Evolutionary conservation across 768 basidiomycete species (phyloP), one percentile per base, ranked within the genome.

Genomic region (Candolleomyces eurysporus): DNA sequence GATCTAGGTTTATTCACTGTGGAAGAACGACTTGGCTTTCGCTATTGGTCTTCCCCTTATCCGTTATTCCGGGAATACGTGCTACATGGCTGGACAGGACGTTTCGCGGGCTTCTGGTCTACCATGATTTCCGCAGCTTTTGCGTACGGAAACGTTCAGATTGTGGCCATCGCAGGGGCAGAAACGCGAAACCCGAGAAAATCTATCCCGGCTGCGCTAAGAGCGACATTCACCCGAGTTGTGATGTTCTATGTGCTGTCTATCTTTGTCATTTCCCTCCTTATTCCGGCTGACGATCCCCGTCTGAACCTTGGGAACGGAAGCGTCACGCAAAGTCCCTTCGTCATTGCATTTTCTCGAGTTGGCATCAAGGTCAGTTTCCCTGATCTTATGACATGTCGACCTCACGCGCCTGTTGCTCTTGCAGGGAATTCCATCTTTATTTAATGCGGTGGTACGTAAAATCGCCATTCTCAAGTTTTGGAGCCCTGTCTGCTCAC

Each of bases 281-380:
- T 89, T 40, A 84, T 92, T 36, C 87, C 88, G 2, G 85, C 79
- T 52, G 76, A 83, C 66, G 85, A 90, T 26, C 70, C 74, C 0
- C 64, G 64, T 46, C 70, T 75, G 36, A 65, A 66, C 26, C 59
- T 61, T 39, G 54, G 65, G 21, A 67, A 70, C 52, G 67, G 68
- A 6, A 70, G 79, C 19, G 85, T 78, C 16, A 85, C 82, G 1
- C 74, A 84, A 45, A 89, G 87, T 32, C 90, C 90, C 0, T 92
- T 90, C 72, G 89, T 92, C 43, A 82, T 91, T 60, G 90, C 88
- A 26, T 84, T 90, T 66, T 77, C 73, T 45, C 74, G 79, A 21
- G 83, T 84, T 6, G 85, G 88, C 10, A 82, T 88, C 70, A 84
- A 82, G 71, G 84, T 75, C 19, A 63, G 68, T 50, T n/a, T 39